Percentiles rank a stretch among this genome's conserved stretches.
Conservation (phyloP, 768 basidiomycete genomes). For the Tylopilus rubrobrunneus region DNA sequence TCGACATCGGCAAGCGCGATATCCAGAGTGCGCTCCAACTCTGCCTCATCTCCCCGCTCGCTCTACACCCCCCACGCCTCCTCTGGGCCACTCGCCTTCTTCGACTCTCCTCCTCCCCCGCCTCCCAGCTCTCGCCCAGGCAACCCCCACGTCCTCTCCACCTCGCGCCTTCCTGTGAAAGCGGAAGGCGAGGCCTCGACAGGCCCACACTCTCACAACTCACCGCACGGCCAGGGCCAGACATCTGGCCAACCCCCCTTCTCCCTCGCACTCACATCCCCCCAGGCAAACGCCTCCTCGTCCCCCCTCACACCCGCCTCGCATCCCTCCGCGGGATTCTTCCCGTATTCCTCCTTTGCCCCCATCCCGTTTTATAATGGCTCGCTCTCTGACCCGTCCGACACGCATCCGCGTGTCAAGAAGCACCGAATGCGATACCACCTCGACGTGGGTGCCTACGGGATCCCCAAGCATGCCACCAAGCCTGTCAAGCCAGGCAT, state of each 20-base stretch:
- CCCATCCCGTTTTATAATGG: conserved; percentile 28
- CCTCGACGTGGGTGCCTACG: conserved; percentile 79
- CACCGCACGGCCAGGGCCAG: conserved; percentile 35
- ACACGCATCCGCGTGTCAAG: conserved; percentile 30
- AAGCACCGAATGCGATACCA: conserved; percentile 38
- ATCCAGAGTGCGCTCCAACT: conserved; percentile 44
- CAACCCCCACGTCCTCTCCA: conserved; percentile 34
- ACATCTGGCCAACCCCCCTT: conserved; percentile 33
- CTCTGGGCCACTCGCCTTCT: conserved; percentile 35
- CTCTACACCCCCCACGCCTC: conserved; percentile 38
- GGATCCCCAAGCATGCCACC: conserved; percentile 63
- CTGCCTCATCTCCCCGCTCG: conserved; percentile 36
- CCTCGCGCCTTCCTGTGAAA: conserved; percentile 44
- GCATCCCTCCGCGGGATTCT: conserved; percentile 31
- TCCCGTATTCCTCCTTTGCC: conserved; percentile 35
- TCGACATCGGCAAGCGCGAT: conserved; percentile 30
- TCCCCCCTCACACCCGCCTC: conserved; percentile 27
- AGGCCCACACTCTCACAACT: conserved; percentile 28
- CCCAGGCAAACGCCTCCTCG: conserved; percentile 32
- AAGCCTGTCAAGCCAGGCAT: conserved; percentile 29
- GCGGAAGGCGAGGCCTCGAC: conserved; percentile 41
- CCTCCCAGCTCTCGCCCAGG: conserved; percentile 39
- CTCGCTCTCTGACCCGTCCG: conserved; percentile 23
- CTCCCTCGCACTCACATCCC: conserved; percentile 43
- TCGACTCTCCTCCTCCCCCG: conserved; percentile 38